Evolutionary conservation across 1,284 basidiomycete species (phyloP).

Genomic region (Sporisorium scitamineum): DNA sequence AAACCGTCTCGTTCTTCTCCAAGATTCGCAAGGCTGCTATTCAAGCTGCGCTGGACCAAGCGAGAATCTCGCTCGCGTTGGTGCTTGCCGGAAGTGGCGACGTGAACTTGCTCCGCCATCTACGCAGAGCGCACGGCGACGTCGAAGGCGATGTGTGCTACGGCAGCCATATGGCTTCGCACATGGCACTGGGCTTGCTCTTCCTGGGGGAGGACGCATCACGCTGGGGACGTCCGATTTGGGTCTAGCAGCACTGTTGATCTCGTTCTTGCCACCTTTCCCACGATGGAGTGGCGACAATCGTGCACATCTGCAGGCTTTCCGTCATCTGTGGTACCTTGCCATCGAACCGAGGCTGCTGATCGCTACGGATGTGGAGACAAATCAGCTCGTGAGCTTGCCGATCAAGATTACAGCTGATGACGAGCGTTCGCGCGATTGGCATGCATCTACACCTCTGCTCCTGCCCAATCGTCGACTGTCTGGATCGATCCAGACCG

Average conservation of each 20-base stretch:
- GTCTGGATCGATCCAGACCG: conserved; percentile 79
- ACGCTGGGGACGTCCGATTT: conserved; percentile 92
- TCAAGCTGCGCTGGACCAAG: conserved; percentile 87
- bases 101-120: conserved; percentile 85
- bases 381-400: conserved; percentile 51
- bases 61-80: conserved; percentile 85
- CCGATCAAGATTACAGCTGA: conserved; percentile 35
- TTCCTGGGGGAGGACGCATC: conserved; percentile 94
- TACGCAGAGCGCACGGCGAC: conserved; percentile 91
- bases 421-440: background rate
- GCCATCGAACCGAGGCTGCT: conserved; percentile 94
- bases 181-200: conserved; percentile 89
- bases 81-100: conserved; percentile 98
- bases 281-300: conserved; percentile 84
- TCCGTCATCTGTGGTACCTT: conserved; percentile 94
- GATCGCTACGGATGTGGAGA: conserved; percentile 75
- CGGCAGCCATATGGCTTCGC: conserved; percentile 88
- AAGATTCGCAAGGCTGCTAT: conserved; percentile 77
- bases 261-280: conserved; percentile 79
- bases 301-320: conserved; percentile 88
- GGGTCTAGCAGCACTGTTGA: conserved; percentile 87
- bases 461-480: conserved; percentile 78
- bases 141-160: conserved; percentile 76
- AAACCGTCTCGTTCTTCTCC: conserved; percentile 53
- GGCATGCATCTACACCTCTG: conserved; percentile 74